These are phyloP conservation scores for Scorias spongiosa DNA, from an alignment of 2,329 filamentous ascomycete species.

Conservation along the genomic window DNA sequence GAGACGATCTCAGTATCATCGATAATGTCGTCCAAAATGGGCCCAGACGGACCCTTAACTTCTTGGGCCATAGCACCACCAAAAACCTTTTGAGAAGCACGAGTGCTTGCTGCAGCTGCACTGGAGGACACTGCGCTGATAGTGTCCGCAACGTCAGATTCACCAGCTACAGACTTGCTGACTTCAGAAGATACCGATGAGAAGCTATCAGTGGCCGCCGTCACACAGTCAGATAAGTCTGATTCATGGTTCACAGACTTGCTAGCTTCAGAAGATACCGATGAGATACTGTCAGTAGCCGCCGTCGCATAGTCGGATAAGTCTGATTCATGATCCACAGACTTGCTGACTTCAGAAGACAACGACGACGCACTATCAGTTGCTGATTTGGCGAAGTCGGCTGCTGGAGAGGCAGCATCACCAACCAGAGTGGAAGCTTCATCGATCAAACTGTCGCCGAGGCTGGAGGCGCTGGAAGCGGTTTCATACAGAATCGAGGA, in stretches of 20 bases:
- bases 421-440: too few relatives aligned
- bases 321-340: background rate
- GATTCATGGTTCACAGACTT: conserved; percentile 1
- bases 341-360: conserved; percentile 9
- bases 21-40: conserved; percentile 33
- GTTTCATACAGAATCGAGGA: background rate
- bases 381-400: conserved; percentile 22
- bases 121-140: background rate
- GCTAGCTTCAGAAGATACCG: conserved; percentile 4
- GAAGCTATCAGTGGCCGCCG: conserved; percentile 5
- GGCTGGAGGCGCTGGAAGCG: background rate
- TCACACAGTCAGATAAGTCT: background rate
- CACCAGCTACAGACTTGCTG: background rate
- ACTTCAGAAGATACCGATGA: conserved; percentile 14
- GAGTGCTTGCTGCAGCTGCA: conserved; percentile 1
- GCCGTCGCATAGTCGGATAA: background rate
- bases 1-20: conserved; percentile 30
- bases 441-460: too few relatives aligned
- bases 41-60: conserved; percentile 30
- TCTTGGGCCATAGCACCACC: conserved; percentile 39
- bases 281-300: conserved; percentile 32
- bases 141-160: background rate
- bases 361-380: conserved; percentile 11
- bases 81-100: conserved; percentile 31
- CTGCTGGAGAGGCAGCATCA: background rate